A percentile compares a stretch with the other conserved stretches of the same genome.
These are phyloP conservation scores for Plasmodium gallinaceum DNA, from an alignment of 169 alveolate species.

Conservation along the genomic window DNA sequence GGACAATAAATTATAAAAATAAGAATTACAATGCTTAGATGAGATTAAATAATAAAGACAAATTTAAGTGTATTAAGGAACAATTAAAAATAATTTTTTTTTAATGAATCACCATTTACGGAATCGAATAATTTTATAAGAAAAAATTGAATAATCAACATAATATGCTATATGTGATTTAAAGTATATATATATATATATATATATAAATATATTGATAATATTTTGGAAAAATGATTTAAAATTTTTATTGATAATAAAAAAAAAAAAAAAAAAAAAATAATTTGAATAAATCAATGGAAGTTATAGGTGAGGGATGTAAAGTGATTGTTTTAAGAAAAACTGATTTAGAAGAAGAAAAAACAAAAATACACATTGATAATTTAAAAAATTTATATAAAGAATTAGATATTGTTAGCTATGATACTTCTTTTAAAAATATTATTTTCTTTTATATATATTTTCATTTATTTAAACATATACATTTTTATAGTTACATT, in stretches of 20 bases:
- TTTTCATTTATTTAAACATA: conserved; percentile 22
- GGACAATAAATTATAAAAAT: no score
- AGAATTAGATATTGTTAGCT: background rate
- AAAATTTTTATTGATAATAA: background rate
- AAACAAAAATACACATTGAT: background rate
- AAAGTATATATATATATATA: conserved; percentile 10
- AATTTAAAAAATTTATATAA: background rate
- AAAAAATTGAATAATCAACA: no score
- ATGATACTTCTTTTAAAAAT: background rate
- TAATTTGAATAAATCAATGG: conserved; percentile 30
- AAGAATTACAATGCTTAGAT: no score
- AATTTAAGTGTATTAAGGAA: no score
- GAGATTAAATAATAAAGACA: no score
- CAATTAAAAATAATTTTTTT: no score
- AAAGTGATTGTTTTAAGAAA: conserved; percentile 54
- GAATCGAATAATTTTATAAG: no score
- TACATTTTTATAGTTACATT: conserved; percentile 53
- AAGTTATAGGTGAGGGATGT: conserved; percentile 67
- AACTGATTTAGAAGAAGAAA: conserved; percentile 10
- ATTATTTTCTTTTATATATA: conserved; percentile 8
- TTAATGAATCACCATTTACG: no score
- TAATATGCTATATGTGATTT: background rate
- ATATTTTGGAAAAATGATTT: background rate
- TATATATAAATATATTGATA: conserved; percentile 9
- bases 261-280: background rate